Base-by-base conservation (phyloP, 2,329 filamentous ascomycete species). In the Diplodia sapinea region DNA sequence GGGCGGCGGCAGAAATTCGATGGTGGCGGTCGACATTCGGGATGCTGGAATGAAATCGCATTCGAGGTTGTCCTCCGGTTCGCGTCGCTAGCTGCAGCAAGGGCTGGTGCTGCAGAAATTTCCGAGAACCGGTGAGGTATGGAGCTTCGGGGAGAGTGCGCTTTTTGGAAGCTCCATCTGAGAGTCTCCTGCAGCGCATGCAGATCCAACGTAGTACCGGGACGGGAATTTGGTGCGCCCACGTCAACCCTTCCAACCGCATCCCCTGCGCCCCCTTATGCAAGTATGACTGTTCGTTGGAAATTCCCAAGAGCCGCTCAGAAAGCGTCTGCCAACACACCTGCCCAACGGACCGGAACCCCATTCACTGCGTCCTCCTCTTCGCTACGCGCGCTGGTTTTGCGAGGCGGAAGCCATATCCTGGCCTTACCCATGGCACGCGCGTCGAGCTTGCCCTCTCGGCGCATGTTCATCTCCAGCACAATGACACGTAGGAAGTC, bases 401-500 rank as follows among this genome's bases (percentile, higher is more conserved):
- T 79, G 69, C 87, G 82, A 54, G 87, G 87, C 47, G 87, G 87
- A 54, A 89, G 76, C 85, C 86, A 89, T 69, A 89, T 82, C 67
- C 82, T 83, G 31, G 87, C 87, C 70, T 83, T 81, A 23, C 86
- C 85, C 17, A 83, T 80, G 29, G 78, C 78, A 65, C 85, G 84
- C 52, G 85, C 79, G 69, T 87, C 86, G 54, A 89, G 79, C 77
- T 89, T 89, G 66, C 87, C 87, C 69, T 81, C 82, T 52, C 87
- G 83, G 47, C 87, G 83, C 87, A 89, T 89, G 74, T 89, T 89
- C 87, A 89, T 88, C 76, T 89, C 87, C 57, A 89, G 80, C 12
- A 89, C 87, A 17, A 89, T 86, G 70, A 89, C 84, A 43, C 87
- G 84, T 56, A 89, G 77, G 74, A 89, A 89, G 72, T 89, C 84